Conservation (phyloP, 139 green algal genomes). For the Picochlorum sp. region DNA sequence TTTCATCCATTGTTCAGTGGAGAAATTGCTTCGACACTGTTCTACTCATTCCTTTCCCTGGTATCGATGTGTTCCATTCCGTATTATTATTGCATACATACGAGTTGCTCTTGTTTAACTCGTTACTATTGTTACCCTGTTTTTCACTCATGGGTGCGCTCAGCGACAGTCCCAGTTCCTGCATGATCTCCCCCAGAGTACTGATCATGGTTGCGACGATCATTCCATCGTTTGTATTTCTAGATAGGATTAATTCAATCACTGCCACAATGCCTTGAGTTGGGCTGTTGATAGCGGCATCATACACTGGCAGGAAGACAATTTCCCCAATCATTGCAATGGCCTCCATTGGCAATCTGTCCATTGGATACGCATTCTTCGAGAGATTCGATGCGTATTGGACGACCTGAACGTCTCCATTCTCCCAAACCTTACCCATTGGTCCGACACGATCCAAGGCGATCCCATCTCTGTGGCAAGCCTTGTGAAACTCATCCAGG, state of each 20-base stretch:
- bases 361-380: slow-evolving; percentile 15
- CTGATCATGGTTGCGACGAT: slow-evolving; percentile 11
- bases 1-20: not conserved
- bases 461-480: slow-evolving; percentile 12
- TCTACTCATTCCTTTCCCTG: no score
- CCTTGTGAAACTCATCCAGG: slow-evolving; percentile 19
- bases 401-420: slow-evolving; percentile 27
- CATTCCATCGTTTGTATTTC: slow-evolving; percentile 13
- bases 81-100: no score
- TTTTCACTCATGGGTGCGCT: slow-evolving; percentile 1
- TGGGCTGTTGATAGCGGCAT: not conserved
- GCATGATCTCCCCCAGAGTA: slow-evolving; percentile 3
- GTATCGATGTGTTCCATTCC: no score
- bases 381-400: slow-evolving; percentile 20
- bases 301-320: slow-evolving; percentile 31
- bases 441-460: slow-evolving; percentile 12
- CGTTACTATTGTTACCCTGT: not conserved
- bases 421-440: slow-evolving; percentile 38
- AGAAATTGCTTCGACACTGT: no score
- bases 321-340: slow-evolving; percentile 13
- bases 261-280: slow-evolving; percentile 26
- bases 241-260: slow-evolving; percentile 27
- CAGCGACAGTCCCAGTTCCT: not conserved
- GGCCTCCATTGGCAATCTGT: slow-evolving; percentile 14
- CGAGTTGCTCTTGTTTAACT: no score